Percentiles rank a stretch among this genome's conserved stretches.
Evolutionary conservation across 257 asterid species (phyloP).

Genomic region (Coffea canephora): DNA sequence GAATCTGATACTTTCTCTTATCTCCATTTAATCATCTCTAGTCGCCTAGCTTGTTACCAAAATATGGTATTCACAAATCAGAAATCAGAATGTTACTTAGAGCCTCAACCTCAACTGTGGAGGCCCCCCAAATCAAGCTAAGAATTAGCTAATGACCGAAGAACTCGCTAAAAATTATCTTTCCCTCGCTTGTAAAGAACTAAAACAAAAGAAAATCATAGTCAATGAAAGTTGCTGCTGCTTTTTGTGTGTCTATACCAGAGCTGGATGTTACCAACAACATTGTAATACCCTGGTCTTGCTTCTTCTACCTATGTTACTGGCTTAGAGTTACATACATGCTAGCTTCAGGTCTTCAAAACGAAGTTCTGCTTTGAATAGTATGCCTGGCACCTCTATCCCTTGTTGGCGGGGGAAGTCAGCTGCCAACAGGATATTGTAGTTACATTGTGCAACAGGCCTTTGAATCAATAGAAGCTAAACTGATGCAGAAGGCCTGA

Average conservation of each 20-base stretch:
- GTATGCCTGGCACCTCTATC: neutral
- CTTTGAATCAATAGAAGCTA: constrained; percentile 88
- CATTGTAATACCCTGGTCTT: neutral
- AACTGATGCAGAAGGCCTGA: constrained; percentile 88
- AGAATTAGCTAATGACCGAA: neutral
- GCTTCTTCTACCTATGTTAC: too few relatives aligned
- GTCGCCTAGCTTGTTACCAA: neutral
- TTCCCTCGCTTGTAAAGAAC: neutral
- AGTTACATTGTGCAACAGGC: constrained; percentile 76
- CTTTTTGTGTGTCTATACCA: neutral
- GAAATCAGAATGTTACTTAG: neutral
- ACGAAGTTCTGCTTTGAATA: neutral
- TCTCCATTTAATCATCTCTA: neutral
- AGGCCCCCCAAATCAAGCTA: neutral
- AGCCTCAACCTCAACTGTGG: neutral
- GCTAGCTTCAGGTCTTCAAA: neutral
- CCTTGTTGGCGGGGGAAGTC: neutral
- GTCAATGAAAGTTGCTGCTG: neutral
- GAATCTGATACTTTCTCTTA: neutral
- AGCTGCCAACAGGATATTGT: neutral
- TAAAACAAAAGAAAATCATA: neutral
- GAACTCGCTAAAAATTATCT: neutral
- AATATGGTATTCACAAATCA: neutral
- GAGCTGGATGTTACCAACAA: neutral
- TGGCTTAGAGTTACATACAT: neutral